Base-by-base conservation (phyloP, 768 basidiomycete species). In the Hygrophorus pudorinus region DNA sequence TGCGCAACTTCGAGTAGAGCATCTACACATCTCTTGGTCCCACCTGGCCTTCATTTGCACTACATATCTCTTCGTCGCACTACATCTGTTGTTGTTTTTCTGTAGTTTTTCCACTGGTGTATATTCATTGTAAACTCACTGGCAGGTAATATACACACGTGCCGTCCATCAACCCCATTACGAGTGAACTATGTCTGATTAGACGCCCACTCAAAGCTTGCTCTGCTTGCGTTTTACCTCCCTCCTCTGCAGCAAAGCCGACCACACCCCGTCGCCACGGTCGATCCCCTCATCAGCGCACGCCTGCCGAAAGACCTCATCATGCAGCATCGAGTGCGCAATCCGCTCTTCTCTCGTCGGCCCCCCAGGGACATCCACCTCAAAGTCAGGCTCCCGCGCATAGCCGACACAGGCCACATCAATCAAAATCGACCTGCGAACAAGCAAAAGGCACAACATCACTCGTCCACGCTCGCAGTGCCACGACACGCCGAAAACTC, bases 351-450 rank as follows among this genome's bases (percentile, higher is more conserved):
- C 63, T 5, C 47, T 57, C 1, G 57, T 59, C 4, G 66, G 65
- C 4, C 59, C 56, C 1, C 57, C 59, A 1, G 67, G 64, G 6
- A 65, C 56, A 1, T 58, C 45, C 0, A 71, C 54, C 38, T 72
- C 70, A 45, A 73, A 75, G 21, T 71, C 66, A 3, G 73, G 70
- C 14, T 56, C 48, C 3, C 64, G 67, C 0, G 57, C 64, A 47
- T 73, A 74, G 4, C 67, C 75, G 33, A 74, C 60, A 8, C 52
- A 62, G 14, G 75, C 70, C 1, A 65, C 62, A 7, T 63, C 59
- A 18, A 75, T 72, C 21, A 75, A 56, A 42, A 75, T 75, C 1
- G 59, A 60, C 5, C 74, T 74, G 30, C n/a, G 5, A 28, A n/a
- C 7, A 24, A 27, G 5, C 20, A 32, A 28, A 48, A 43, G 32